Evolutionary conservation across 2,329 filamentous ascomycete species (phyloP), one percentile per base, ranked within the genome.

Genomic region (Scedosporium minutisporum): DNA sequence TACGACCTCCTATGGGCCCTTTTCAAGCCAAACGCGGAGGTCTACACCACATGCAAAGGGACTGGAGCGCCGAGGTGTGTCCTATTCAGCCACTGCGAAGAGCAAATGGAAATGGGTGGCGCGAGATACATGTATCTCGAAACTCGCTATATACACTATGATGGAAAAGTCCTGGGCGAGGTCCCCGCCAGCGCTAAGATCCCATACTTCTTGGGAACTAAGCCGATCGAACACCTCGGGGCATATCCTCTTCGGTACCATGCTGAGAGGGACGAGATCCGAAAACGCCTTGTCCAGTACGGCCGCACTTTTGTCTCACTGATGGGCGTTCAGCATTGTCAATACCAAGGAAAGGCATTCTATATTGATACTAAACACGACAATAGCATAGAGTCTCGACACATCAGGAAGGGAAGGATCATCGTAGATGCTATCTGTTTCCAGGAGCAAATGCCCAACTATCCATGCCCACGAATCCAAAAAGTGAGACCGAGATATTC

Each of bases 161-260:
- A 58, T n/a, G 12, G 55, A 21, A 58, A 58, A 58, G 55, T 58
- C 7, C 55, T 58, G 18, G 55, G 55, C 9, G 55, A 58, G 14
- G 55, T 58, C 27, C 27, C 55, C 16, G 27, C 55, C 27, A 33
- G 55, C 55, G 16, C 27, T 9, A 33, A 58, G 55, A 58, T 58
- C 55, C 27, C 27, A 38, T 33, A 58, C 27, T 58, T 58, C 55
- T 23, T 12, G 23, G 55, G 55, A 58, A 58, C 55, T 6, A 58
- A 58, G 25, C 23, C 18, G 55, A 58, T 58, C 23, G 23, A 58
- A 58, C 27, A 58, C 25, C 55, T 58, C 27, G 4, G 38, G 38
- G 55, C 27, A 33, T 58, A 58, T 23, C 55, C 55, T 58, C 55
- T 58, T n/a, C 12, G 23, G 55, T 58, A 58, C 27, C 27, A 58